A percentile compares a stretch with the other conserved stretches of the same genome.
These are phyloP conservation scores for Colletotrichum sp. DNA, from an alignment of 2,329 filamentous ascomycete genomes.

Conservation along the genomic window DNA sequence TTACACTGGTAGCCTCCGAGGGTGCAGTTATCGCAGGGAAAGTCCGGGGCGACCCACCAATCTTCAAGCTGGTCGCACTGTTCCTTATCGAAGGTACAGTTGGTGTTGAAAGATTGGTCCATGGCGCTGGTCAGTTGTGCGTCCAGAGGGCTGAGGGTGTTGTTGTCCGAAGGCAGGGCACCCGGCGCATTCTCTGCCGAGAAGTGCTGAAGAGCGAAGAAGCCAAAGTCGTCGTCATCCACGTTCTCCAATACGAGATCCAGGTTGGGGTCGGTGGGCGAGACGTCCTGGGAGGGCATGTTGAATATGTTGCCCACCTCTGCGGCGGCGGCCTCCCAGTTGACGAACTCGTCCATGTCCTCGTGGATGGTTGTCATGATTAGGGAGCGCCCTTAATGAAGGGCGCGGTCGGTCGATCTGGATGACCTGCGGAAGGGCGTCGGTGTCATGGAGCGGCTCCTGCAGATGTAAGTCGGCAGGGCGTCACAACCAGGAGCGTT, in stretches of 20 bases:
- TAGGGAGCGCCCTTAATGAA: neutral
- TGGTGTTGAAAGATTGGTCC: neutral
- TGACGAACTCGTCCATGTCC: conserved; percentile 68
- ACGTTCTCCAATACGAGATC: conserved; percentile 61
- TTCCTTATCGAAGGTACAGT: neutral
- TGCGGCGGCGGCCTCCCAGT: conserved; percentile 61
- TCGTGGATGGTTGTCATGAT: conserved; percentile 44
- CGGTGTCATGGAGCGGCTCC: neutral
- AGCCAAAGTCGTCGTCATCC: conserved; percentile 65
- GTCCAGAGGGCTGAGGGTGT: neutral
- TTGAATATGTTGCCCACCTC: conserved; percentile 37
- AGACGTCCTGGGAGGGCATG: conserved; percentile 38
- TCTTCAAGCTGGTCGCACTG: conserved; percentile 27
- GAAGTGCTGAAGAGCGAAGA: conserved; percentile 65
- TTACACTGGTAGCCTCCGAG: conserved; percentile 64
- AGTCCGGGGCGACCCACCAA: conserved; percentile 48
- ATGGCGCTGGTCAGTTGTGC: neutral
- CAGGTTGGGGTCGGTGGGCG: conserved; percentile 45
- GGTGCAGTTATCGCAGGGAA: conserved; percentile 58
- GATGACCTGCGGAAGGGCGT: conserved; percentile 15
- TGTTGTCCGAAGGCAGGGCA: neutral
- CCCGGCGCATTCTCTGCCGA: conserved; percentile 43
- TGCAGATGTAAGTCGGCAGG: conserved; percentile 10
- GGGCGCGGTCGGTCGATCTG: conserved; percentile 1
- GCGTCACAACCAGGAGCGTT: neutral